Base-by-base conservation (phyloP, 805 yeast species). In the Maudiozyma barnettii region DNA sequence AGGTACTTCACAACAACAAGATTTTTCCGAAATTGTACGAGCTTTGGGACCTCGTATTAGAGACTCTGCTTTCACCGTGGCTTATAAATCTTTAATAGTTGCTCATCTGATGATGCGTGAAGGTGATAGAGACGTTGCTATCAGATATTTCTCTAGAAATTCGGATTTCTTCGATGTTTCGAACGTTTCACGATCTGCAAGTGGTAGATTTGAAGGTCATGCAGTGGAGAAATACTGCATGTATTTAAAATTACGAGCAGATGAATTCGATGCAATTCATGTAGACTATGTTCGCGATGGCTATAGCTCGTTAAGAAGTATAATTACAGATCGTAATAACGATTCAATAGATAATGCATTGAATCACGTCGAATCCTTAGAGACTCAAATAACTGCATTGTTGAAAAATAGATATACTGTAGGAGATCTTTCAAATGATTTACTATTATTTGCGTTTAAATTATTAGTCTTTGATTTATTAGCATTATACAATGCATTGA, bases 101-200 rank as follows among this genome's bases (percentile, higher is more conserved):
- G 62, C 85, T 23, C 99, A 93, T 70, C 79, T 89, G 43, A 81
- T 93, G 90, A 79, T 91, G 41, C 78, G 96, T 45, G 98, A 93
- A 60, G 98, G 98, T 19, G 89, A 84, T 50, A 76, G 72, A 42
- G 81, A 86, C 57, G 82, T 78, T n/a, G 77, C 90, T 0, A 71
- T 91, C 54, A 66, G 74, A 39, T 89, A 74, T 66, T 70, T 78
- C 49, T 66, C 76, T 49, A 65, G 67, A 14, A 73, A 72, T 54
- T 76, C 73, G 43, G 71, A 73, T 48, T 75, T 75, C 69, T 73
- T 78, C 61, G 76, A 74, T 53, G 72, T 65, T 56, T 75, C 51
- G 61, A 68, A 55, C 36, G 64, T 51, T 36, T 38, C 51, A 41
- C 48, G 53, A 35, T 69, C 68, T 20, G 35, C 42, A 18, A 51